A percentile compares a stretch with the other conserved stretches of the same genome.
These are phyloP conservation scores for Hymenoscyphus occultus DNA, from an alignment of 2,329 filamentous ascomycete genomes.

Conservation along the genomic window DNA sequence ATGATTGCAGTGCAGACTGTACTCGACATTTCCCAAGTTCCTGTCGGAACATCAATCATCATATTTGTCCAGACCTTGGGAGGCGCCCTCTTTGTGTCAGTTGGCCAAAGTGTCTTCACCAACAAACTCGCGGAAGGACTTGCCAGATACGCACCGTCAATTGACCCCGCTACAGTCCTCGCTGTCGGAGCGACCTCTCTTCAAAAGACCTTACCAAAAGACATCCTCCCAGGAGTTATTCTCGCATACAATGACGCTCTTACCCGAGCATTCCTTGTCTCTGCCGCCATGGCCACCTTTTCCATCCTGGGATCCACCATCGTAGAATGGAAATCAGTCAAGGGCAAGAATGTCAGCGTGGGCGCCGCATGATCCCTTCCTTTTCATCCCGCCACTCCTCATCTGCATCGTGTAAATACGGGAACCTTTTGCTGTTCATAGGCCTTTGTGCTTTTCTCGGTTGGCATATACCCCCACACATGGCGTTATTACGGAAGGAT, in stretches of 20 bases:
- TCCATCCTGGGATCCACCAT: conserved; percentile 45
- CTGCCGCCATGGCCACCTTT: conserved; percentile 45
- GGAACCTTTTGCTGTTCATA: too few relatives aligned
- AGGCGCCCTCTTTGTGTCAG: conserved; percentile 53
- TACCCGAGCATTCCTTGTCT: conserved; percentile 53
- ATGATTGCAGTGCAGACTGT: conserved; percentile 20
- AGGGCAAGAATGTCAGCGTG: conserved; percentile 40
- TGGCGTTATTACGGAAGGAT: too few relatives aligned
- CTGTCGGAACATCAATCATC: conserved; percentile 28
- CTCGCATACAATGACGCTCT: conserved; percentile 57
- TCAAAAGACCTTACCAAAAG: conserved; percentile 46
- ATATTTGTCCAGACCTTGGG: conserved; percentile 55
- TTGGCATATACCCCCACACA: too few relatives aligned
- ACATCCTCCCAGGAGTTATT: conserved; percentile 53
- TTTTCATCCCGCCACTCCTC: background rate
- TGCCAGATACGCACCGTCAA: conserved; percentile 28
- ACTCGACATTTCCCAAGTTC: conserved; percentile 18
- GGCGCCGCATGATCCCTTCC: conserved; percentile 23
- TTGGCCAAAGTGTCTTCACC: conserved; percentile 47
- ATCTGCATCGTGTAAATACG: too few relatives aligned
- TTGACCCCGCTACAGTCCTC: conserved; percentile 38
- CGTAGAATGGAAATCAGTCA: conserved; percentile 54
- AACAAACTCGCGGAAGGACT: conserved; percentile 26
- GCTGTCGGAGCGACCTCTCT: conserved; percentile 47
- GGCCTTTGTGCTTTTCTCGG: too few relatives aligned